Evolutionary conservation across 495 filamentous ascomycete genomes (phyloP).

Genomic region (Daldinia decipiens): DNA sequence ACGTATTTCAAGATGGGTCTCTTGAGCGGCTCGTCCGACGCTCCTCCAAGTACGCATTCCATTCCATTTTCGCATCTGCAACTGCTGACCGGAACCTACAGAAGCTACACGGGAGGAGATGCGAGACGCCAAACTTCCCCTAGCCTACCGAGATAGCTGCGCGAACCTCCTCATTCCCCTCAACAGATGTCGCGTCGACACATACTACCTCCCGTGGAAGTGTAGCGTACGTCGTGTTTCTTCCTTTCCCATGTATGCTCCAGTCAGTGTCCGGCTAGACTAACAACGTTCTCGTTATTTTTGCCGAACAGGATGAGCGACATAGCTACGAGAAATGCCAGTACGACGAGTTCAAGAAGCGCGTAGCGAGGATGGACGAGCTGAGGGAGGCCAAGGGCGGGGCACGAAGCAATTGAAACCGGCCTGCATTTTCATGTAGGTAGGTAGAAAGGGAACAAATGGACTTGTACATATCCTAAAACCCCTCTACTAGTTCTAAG

Average conservation of each 20-base stretch:
- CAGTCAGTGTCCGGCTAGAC: not conserved
- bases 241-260: not conserved
- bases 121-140: conserved; percentile 86
- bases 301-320: conserved; percentile 76
- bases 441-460: conserved; percentile 1
- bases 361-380: conserved; percentile 98
- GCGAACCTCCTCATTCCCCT: conserved; percentile 93
- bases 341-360: conserved; percentile 97
- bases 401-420: conserved; percentile 82
- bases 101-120: conserved; percentile 88
- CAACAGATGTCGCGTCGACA: conserved; percentile 90
- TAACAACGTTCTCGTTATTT: conserved; percentile 12
- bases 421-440: not conserved
- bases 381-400: conserved; percentile 86
- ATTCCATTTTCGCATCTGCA: not conserved
- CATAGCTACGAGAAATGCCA: conserved; percentile 99
- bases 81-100: conserved; percentile 35
- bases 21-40: conserved; percentile 45
- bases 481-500: too few relatives aligned
- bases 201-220: conserved; percentile 97
- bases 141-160: conserved; percentile 93
- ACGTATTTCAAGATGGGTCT: conserved; percentile 51
- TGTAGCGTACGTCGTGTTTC: conserved; percentile 76
- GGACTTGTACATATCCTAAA: conserved; percentile 1
- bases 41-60: conserved; percentile 49